Evolutionary conservation across 306 rosid species (phyloP), one percentile per base, ranked within the genome.

Genomic region (Mimosa bimucronata): DNA sequence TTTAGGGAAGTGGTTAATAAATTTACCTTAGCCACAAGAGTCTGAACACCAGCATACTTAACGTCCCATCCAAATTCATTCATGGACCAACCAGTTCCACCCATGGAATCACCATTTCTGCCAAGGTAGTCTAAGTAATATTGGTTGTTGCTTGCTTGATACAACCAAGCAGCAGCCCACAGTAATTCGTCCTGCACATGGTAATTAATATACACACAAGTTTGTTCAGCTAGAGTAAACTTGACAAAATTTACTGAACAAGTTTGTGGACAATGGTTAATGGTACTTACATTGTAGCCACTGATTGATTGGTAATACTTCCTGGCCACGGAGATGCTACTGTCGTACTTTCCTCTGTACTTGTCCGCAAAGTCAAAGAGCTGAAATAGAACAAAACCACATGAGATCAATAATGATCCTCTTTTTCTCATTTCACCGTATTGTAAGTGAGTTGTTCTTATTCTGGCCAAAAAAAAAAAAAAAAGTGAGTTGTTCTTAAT

Each of bases 151-250:
- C 89, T 90, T 67, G 99, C 99, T 83, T 95, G 97, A 83, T 88
- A 95, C 88, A 95, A 65, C 99, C 99, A 95, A 0, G 98, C 97
- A 38, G 99, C 99, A 38, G 96, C 99, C 99, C 99, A 95, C 0
- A 95, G 90, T 84, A 95, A 77, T 83, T 95, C 99, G 28, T 95
- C 99, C 98, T 95, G 14, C 9, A 21, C 62, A 87, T 34, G 38
- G 5, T 34, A 34, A 2, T 2, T 2, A 2, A 2, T 18, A 2
- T 5, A 1, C 16, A 61, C 77, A 74, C n/a, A 52, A 19, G 9
- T 14, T 12, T n/a, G 29, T 55, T 74, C 50, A 53, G 41, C 52
- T 55, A 62, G n/a, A n/a, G 58, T 71, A 75, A 57, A 40, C 30
- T 14, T 8, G 50, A 26, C 53, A 28, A 52, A 28, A 40, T 67